Evolutionary conservation across 192 early-diverging fungal genomes (phyloP), one percentile per base, ranked within the genome.

Genomic region (Geosiphon pyriformis): DNA sequence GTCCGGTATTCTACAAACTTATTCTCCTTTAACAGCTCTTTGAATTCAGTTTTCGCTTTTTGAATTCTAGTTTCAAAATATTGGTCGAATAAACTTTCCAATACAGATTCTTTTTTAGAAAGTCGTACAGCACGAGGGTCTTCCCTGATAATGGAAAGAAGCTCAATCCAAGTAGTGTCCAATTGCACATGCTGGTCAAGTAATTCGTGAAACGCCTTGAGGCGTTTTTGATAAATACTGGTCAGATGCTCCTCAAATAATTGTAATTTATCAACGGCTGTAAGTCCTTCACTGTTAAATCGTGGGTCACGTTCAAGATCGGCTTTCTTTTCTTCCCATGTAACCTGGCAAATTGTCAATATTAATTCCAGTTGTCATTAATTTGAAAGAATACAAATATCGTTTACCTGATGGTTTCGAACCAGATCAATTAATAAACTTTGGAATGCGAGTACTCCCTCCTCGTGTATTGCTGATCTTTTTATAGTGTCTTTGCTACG

Each of bases 1-100:
- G 82, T 72, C 15, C 83, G 74, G 72, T 83, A 84, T 62, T 72
- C 67, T 2, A 85, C 46, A 70, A 85, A 85, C 23, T 75, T 70
- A 67, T 84, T 85, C 65, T 84, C 82, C 52, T 47, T 35, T 33
- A 84, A 59, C 17, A 74, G 66, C 34, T 79, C 69, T 50, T 64
- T 52, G 47, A 84, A 70, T 31, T 74, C 78, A 12, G 42, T 18
- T 23, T 71, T 67, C 18, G 83, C 81, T 23, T 51, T 70, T 22
- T 61, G 31, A 31, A 72, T 34, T 32, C 78, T 68, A 18, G 54
- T 51, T 2, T 37, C 48, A 59, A 78, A 71, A 58, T 70, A 70
- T 25, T 66, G 50, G 26, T 72, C 65, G 67, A 82, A 85, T 31
- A 71, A 61, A 25, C 56, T 17, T 42, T 62, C 61, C 12, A 79